Evolutionary conservation across 2,329 filamentous ascomycete species (phyloP).

Genomic region (Cordyceps cicadae): DNA sequence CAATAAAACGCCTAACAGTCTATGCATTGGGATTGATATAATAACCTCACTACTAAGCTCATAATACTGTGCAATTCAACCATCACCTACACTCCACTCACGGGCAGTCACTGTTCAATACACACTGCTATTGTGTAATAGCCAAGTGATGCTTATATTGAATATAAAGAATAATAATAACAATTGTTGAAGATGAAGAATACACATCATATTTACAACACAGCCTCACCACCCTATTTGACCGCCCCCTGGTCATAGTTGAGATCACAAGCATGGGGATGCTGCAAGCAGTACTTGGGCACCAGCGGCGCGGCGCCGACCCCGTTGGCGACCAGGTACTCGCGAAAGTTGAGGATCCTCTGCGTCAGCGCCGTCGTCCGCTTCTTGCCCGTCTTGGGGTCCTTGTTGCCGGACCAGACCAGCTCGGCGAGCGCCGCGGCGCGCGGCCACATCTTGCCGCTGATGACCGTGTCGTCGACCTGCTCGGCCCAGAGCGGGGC

Average conservation of each 20-base stretch:
- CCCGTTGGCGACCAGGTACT: constrained; percentile 9
- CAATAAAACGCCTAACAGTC: no score
- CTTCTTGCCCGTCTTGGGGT: constrained; percentile 23
- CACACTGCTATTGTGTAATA: no score
- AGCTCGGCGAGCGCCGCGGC: constrained; percentile 48
- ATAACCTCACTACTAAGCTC: no score
- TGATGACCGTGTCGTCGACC: constrained; percentile 43
- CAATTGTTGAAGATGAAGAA: no score
- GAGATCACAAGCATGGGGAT: constrained; percentile 50
- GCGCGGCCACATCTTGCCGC: constrained; percentile 45
- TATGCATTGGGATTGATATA: no score
- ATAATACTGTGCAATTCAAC: no score
- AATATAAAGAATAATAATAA: no score
- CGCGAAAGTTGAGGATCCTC: constrained; percentile 9
- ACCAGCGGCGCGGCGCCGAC: constrained; percentile 36
- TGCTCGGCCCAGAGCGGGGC: constrained; percentile 47
- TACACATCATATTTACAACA: neutral
- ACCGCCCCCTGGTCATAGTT: constrained; percentile 40
- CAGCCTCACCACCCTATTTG: neutral
- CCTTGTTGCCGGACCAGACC: constrained; percentile 46
- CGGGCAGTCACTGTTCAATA: no score
- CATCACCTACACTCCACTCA: no score
- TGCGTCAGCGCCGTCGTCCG: constrained; percentile 7
- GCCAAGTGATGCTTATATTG: no score
- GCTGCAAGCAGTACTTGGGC: constrained; percentile 49